phyloP scores from a whole-genome alignment of 345 rosid species.

The Populus tremula region DNA sequence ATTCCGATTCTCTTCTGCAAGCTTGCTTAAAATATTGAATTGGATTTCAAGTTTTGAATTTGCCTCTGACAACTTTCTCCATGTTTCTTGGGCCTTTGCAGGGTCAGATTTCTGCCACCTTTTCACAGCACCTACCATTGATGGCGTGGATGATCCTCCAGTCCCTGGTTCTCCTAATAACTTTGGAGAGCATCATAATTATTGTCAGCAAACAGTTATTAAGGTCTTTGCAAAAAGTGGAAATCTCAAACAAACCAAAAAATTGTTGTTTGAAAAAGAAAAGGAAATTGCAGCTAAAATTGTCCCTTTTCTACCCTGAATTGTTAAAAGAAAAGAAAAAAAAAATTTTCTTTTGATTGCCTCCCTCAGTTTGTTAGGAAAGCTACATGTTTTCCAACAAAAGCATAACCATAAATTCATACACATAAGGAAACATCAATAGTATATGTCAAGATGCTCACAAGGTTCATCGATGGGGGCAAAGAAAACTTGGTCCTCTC shows the following conservation, averaged over 20 bases:
- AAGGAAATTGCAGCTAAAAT: not conserved
- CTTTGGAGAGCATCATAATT: conserved; percentile 39
- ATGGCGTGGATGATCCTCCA: conserved; percentile 97
- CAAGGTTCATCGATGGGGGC: conserved; percentile 90
- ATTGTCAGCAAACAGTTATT: conserved; percentile 10
- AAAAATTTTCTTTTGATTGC: not conserved
- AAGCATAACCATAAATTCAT: not conserved
- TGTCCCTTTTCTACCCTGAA: not conserved
- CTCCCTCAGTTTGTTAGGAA: not conserved
- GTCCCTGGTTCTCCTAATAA: conserved; percentile 89
- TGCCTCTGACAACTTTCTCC: conserved; percentile 74
- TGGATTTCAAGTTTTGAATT: conserved; percentile 73
- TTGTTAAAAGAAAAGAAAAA: not conserved
- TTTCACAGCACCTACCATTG: conserved; percentile 97
- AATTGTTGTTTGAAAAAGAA: not conserved
- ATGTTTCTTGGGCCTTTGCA: conserved; percentile 64
- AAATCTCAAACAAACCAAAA: not conserved
- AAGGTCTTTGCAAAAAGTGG: conserved; percentile 2
- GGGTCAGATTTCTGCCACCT: conserved; percentile 93
- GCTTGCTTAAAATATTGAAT: conserved; percentile 55
- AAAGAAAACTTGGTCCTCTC: conserved; percentile 77
- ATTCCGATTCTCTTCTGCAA: conserved; percentile 74
- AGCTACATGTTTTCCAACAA: not conserved
- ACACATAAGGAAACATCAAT: not conserved
- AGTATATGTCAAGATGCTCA: conserved; percentile 8